phyloP scores from a whole-genome alignment of 1,284 basidiomycete genomes.

The Apiotrichum laibachii region DNA sequence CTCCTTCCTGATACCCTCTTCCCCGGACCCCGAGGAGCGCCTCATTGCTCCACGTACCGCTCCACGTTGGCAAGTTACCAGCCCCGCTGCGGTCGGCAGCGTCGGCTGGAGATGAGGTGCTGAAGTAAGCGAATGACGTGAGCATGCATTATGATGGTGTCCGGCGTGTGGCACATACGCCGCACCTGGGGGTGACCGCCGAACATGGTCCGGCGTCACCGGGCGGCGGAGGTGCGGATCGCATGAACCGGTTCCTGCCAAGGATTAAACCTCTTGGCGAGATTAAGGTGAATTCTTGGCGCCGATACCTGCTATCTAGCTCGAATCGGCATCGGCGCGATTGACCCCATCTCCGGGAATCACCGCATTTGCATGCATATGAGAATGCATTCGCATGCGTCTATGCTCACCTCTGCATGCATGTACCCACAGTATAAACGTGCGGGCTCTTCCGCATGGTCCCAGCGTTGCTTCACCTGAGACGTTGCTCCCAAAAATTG shows the following conservation, averaged over 20 bases:
- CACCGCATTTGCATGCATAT: too few relatives aligned
- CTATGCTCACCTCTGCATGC: too few relatives aligned
- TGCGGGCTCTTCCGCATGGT: too few relatives aligned
- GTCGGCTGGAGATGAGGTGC: not conserved
- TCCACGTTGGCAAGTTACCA: not conserved
- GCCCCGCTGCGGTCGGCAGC: not conserved
- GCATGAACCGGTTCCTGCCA: not conserved
- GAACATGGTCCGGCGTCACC: not conserved
- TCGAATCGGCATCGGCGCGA: not conserved
- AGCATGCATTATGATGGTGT: not conserved
- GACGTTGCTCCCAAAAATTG: too few relatives aligned
- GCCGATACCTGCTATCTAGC: not conserved
- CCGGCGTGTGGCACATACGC: not conserved
- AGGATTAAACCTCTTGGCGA: not conserved
- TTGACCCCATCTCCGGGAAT: too few relatives aligned
- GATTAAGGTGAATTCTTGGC: not conserved
- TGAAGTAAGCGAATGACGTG: not conserved
- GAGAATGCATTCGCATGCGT: too few relatives aligned
- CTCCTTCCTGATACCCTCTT: slow-evolving; percentile 3
- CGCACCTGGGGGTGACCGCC: not conserved
- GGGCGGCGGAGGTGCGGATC: not conserved
- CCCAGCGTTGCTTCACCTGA: too few relatives aligned
- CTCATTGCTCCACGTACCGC: not conserved
- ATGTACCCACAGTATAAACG: too few relatives aligned
- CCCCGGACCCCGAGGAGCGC: not conserved